Base-by-base conservation (phyloP, 768 basidiomycete species). In the Hygrocybe coccinea region DNA sequence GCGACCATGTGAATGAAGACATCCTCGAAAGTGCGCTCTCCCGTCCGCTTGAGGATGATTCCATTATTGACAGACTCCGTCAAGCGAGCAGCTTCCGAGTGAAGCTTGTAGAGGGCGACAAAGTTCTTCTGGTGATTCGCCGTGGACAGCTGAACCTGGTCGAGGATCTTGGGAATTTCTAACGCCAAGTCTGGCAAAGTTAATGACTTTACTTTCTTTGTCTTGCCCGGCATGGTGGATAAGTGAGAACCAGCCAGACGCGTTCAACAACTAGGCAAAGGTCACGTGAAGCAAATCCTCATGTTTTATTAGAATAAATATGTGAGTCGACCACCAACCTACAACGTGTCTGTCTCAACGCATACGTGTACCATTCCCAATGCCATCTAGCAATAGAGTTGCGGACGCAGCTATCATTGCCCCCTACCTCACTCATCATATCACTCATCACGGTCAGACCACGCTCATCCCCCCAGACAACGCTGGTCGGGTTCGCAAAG, bases 91-190 rank as follows among this genome's bases (percentile, higher is more conserved):
- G 85, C 86, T 52, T 87, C 78, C 3, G 71, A 54, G 55, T 95
- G 91, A 39, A 95, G 70, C 67, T 91, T 91, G 75, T 90, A 77
- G 2, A 97, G 79, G 0, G 84, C 83, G 39, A 91, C 85, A 50
- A 86, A 75, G 71, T 97, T 95, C 77, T 97, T 97, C 58, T 86
- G 84, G 69, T 97, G 94, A 67, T 91, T 93, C 8, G 89, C 84
- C 12, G 77, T 69, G 0, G 86, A 82, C 6, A 67, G 72, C 67
- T 94, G 91, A 0, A 78, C 88, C 70, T 95, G 89, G 25, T 88
- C 83, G 58, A 95, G 90, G 43, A 93, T 89, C 15, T 51, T 51
- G 35, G 50, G 50, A n/a, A 51, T 51, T 5, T 51, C 50, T 38
- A 17, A 12, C 17, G 7, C 2, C 34, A 51, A 38, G 34, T 51